Base-by-base conservation (phyloP, 78 protist genomes). In the Monocercomonoides exilis region DNA sequence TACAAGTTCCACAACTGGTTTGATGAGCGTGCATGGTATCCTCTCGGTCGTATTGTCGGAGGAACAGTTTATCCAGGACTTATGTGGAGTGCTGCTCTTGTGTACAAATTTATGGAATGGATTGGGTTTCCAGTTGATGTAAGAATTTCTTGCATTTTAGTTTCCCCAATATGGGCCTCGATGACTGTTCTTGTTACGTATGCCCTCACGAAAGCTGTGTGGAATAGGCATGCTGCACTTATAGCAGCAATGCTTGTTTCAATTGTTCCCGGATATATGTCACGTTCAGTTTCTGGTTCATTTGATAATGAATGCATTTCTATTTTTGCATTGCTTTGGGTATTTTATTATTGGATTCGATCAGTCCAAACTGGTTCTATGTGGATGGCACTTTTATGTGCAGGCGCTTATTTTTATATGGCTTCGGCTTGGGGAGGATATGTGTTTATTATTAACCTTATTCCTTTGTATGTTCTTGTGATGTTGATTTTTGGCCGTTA, bases 391-490 rank as follows among this genome's bases (percentile, higher is more conserved):
- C 88, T 86, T 2, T 3, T 77, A 42, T n/a, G 87, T 36, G 87
- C 88, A 35, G 36, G 54, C 1, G 41, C 38, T 33, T 81, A 85
- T 6, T 46, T 77, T 42, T 91, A 87, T 88, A 92, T 93, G 97
- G 98, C 93, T 3, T 45, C 94, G 44, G 92, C 98, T 1, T 97
- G 99, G 99, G 99, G 99, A 2, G 99, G 99, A 43, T 98, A 99
- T 86, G 94, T 96, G n/a, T 98, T 96, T 93, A 93, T 99, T 84
- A 92, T 94, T 90, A 98, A 98, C 92, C 81, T 98, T 38, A 90
- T 98, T 3, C 97, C 98, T 46, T 88, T 98, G 21, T 93, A 97
- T 90, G 97, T 87, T n/a, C 54, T 93, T 38, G 90, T 85, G n/a
- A 32, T 95, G 1, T 36, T 96, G 3, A 45, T 97, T 38, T 64